Conservation (phyloP, 78 protist species). For the Dictyostelium purpureum region DNA sequence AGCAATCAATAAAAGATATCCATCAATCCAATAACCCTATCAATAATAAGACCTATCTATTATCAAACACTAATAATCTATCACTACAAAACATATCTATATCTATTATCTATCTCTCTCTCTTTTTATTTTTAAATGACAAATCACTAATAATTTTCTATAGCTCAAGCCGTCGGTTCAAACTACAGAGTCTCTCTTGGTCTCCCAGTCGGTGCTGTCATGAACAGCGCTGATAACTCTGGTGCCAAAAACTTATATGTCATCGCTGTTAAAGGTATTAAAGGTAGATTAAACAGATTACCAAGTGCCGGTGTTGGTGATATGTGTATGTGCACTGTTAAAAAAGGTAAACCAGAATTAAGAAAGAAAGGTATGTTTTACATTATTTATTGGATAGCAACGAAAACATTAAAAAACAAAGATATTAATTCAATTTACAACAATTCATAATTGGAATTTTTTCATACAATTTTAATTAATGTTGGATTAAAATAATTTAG, state of each 20-base stretch:
- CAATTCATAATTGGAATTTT: no score
- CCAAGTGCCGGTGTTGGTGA: slow-evolving; percentile 98
- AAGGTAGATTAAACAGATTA: slow-evolving; percentile 96
- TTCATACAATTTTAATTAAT: background rate
- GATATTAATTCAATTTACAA: background rate
- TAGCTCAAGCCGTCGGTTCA: slow-evolving; percentile 79
- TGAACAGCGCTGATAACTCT: slow-evolving; percentile 99
- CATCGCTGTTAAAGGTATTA: slow-evolving; percentile 96
- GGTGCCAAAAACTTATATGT: slow-evolving; percentile 99
- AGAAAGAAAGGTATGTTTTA: slow-evolving; percentile 92
- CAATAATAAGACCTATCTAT: no score
- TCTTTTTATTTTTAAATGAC: no score
- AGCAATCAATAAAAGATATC: no score
- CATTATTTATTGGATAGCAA: background rate
- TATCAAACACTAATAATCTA: no score
- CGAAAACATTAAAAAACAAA: no score
- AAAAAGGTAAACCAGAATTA: slow-evolving; percentile 99
- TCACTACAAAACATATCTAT: no score
- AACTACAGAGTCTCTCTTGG: slow-evolving; percentile 82
- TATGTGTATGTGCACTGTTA: slow-evolving; percentile 98
- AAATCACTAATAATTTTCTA: no score
- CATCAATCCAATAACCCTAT: no score
- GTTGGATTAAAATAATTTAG: slow-evolving; percentile 44
- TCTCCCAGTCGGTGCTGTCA: slow-evolving; percentile 94
- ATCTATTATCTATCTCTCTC: no score